Evolutionary conservation across 1,139 yeast genomes (phyloP), one percentile per base, ranked within the genome.

Genomic region (Kurtzmaniella quercitrusa): DNA sequence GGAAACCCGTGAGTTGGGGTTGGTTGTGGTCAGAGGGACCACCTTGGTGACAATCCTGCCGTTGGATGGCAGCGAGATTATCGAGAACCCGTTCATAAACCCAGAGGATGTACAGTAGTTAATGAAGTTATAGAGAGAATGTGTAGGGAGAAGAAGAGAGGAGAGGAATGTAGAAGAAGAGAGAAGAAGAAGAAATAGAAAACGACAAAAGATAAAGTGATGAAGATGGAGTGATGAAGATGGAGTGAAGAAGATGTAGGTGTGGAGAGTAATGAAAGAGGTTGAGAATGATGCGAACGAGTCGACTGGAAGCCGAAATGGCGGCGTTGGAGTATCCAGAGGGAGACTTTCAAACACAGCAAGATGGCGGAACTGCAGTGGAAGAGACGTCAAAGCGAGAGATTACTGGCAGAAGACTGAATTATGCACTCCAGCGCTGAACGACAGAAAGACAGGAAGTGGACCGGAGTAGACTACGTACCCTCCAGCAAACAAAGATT

Each of bases 21-120:
- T 79, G 45, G 93, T 90, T 17, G 94, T 93, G 39, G 88, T 87
- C 2, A 81, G 98, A 65, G 95, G 98, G 11, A 89, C 96, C 3
- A 73, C 85, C 40, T 66, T 91, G 49, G 77, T 88, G 55, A 83
- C 94, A 10, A 79, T 91, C 49, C 81, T 95, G 18, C 96, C 97
- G 11, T 77, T 81, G 34, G 89, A 87, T 44, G 97, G 98, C 10
- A 79, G 85, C 50, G 91, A 84, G 55, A 72, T 77, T 46, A 86
- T 91, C 55, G 85, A 80, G 40, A 85, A 85, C 59, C 95, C 95
- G 6, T 85, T 82, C 60, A 62, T 54, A 17, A 48, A 45, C 34
- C 51, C 50, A 38, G 58, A 54, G 44, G 34, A 43, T 44, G 25
- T 18, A 27, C 16, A 37, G 39, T 33, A 34, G 14, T 38, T 16